Percentiles rank a stretch among this genome's conserved stretches.
These are phyloP conservation scores for Endogone sp. DNA, from an alignment of 192 early-diverging fungal genomes.

Conservation along the genomic window DNA sequence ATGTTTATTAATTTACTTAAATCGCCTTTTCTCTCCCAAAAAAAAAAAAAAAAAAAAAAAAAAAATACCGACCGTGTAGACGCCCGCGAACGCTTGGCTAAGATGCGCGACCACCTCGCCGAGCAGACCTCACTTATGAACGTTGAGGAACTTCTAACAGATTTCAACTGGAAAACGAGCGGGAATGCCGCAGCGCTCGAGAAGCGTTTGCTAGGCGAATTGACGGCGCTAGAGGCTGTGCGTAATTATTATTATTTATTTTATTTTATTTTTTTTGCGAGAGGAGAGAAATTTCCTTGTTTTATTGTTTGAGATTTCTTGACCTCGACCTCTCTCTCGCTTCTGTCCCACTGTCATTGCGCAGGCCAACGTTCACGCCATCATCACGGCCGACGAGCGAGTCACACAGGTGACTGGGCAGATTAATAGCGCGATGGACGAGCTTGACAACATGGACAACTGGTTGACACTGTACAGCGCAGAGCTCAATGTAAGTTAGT, in stretches of 20 bases:
- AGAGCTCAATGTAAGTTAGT: slow-evolving; percentile 69
- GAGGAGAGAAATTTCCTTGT: too few species aligned
- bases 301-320: too few species aligned
- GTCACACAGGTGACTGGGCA: slow-evolving; percentile 74
- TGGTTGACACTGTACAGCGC: slow-evolving; percentile 84
- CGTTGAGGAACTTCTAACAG: slow-evolving; percentile 70
- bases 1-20: neutral
- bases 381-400: slow-evolving; percentile 88
- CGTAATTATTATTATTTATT: slow-evolving; percentile 15
- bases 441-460: slow-evolving; percentile 83
- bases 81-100: slow-evolving; percentile 14
- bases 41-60: too few species aligned
- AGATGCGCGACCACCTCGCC: slow-evolving; percentile 29
- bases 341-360: neutral
- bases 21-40: too few species aligned
- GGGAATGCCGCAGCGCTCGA: slow-evolving; percentile 88
- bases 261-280: too few species aligned
- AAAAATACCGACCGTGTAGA: slow-evolving; percentile 7
- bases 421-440: slow-evolving; percentile 77
- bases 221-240: slow-evolving; percentile 82
- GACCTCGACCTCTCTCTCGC: neutral
- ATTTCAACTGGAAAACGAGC: slow-evolving; percentile 87
- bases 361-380: slow-evolving; percentile 90
- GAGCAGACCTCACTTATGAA: slow-evolving; percentile 72
- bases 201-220: slow-evolving; percentile 74